phyloP scores from a whole-genome alignment of 192 early-diverging fungal species.

The Coemansia sp. region DNA sequence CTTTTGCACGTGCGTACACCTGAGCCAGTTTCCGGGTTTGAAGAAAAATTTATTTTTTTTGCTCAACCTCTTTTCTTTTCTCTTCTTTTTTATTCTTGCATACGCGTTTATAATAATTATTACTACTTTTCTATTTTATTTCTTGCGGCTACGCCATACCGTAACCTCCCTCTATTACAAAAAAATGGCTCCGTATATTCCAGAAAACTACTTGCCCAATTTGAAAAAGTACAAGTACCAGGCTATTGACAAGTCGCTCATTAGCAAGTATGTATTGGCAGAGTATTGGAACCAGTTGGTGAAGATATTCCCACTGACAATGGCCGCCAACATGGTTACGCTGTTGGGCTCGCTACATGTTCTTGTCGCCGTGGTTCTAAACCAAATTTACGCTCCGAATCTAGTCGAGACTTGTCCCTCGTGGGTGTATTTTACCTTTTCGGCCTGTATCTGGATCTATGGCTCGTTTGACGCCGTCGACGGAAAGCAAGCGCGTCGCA shows the following conservation, averaged over 20 bases:
- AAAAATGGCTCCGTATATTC: slow-evolving; percentile 61
- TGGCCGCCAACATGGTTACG: slow-evolving; percentile 93
- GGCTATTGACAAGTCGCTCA: slow-evolving; percentile 80
- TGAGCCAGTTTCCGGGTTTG: neutral
- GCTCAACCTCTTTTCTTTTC: neutral
- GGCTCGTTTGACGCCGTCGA: slow-evolving; percentile 93
- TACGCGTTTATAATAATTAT: neutral
- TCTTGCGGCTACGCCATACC: slow-evolving; percentile 5
- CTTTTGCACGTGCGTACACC: neutral
- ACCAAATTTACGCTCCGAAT: slow-evolving; percentile 75
- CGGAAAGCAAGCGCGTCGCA: slow-evolving; percentile 93
- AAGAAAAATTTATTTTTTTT: neutral
- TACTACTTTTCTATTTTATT: slow-evolving; percentile 7
- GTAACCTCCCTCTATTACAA: neutral
- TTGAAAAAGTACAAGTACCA: slow-evolving; percentile 86
- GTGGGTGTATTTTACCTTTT: slow-evolving; percentile 83
- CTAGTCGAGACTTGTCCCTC: slow-evolving; percentile 69
- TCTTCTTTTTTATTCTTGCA: neutral
- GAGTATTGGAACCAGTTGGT: slow-evolving; percentile 90
- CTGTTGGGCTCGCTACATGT: slow-evolving; percentile 82
- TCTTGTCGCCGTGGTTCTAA: slow-evolving; percentile 68
- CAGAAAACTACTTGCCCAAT: slow-evolving; percentile 64
- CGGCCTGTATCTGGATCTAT: slow-evolving; percentile 83
- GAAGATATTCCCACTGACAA: slow-evolving; percentile 80
- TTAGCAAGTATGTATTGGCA: slow-evolving; percentile 73